phyloP scores from a whole-genome alignment of 2,329 filamentous ascomycete genomes.

The Aspergillus sclerotialis region DNA sequence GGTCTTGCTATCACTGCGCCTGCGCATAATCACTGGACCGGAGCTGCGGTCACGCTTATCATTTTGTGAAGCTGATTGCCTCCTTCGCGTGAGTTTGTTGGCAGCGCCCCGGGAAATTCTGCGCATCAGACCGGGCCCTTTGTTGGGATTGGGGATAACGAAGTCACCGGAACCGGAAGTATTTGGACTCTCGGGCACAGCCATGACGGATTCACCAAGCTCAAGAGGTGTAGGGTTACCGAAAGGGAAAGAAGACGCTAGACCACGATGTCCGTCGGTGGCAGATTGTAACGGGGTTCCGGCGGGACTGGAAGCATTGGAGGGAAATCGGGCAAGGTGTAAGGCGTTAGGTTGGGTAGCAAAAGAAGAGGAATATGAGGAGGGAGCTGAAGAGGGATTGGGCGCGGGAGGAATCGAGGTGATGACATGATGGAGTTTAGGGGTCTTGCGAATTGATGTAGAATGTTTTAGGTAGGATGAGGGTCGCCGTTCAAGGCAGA shows the following conservation, averaged over 20 bases:
- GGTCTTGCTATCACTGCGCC: conserved; percentile 83
- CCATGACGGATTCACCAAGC: conserved; percentile 65
- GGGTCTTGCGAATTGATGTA: conserved; percentile 23
- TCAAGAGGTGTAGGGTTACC: conserved; percentile 52
- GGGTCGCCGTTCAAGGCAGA: conserved; percentile 31
- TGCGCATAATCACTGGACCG: conserved; percentile 78
- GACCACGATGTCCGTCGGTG: conserved; percentile 26
- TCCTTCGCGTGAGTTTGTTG: conserved; percentile 60
- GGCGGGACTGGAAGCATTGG: conserved; percentile 28
- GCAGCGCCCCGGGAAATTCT: conserved; percentile 76
- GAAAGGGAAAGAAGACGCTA: conserved; percentile 18
- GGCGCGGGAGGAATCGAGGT: conserved; percentile 20
- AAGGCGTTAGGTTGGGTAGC: conserved; percentile 23
- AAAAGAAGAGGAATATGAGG: conserved; percentile 21
- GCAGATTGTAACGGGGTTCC: conserved; percentile 28
- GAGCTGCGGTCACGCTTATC: conserved; percentile 79
- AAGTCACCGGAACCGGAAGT: conserved; percentile 54
- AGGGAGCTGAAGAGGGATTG: conserved; percentile 20
- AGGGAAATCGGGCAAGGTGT: conserved; percentile 18
- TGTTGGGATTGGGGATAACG: conserved; percentile 42
- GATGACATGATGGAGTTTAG: conserved; percentile 30
- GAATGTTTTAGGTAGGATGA: conserved; percentile 30
- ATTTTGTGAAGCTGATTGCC: conserved; percentile 69
- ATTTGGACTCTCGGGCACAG: conserved; percentile 34
- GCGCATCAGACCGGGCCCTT: conserved; percentile 66